Evolutionary conservation across 768 basidiomycete genomes (phyloP).

Genomic region (Kockovaella imperatae): DNA sequence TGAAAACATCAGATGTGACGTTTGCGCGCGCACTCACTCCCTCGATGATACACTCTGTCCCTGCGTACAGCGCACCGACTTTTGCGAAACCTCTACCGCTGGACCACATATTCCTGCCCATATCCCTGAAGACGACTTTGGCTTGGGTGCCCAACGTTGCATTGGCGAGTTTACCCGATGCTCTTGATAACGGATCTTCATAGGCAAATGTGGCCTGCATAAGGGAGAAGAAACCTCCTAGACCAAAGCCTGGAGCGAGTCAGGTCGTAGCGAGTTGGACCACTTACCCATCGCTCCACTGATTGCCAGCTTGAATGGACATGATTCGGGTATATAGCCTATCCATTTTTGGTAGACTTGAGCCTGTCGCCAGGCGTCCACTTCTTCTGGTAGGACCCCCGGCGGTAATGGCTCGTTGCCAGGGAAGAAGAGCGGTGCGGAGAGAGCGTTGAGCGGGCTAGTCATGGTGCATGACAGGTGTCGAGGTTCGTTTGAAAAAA

Average conservation of each 20-base stretch:
- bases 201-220: constrained; percentile 94
- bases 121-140: constrained; percentile 77
- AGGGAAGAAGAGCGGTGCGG: constrained; percentile 70
- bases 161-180: constrained; percentile 27
- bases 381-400: constrained; percentile 73
- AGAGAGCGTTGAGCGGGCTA: constrained; percentile 32
- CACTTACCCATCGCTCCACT: constrained; percentile 76
- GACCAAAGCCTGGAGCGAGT: constrained; percentile 61
- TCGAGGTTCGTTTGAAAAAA: too few relatives aligned
- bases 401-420: constrained; percentile 73
- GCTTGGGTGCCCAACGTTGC: constrained; percentile 60
- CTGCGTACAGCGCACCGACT: constrained; percentile 89
- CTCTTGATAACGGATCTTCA: constrained; percentile 67
- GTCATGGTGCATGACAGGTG: constrained; percentile 1
- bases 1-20: constrained; percentile 35
- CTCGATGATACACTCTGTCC: constrained; percentile 91
- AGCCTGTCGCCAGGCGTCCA: constrained; percentile 57
- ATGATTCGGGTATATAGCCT: constrained; percentile 70
- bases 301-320: constrained; percentile 69
- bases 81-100: constrained; percentile 88
- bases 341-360: constrained; percentile 73
- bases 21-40: constrained; percentile 59
- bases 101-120: constrained; percentile 85
- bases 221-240: constrained; percentile 90
- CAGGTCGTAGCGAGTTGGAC: not conserved